Percentiles rank a stretch among this genome's conserved stretches.
Conservation (phyloP, 495 filamentous ascomycete species). For the Chlorociboria aeruginascens region DNA sequence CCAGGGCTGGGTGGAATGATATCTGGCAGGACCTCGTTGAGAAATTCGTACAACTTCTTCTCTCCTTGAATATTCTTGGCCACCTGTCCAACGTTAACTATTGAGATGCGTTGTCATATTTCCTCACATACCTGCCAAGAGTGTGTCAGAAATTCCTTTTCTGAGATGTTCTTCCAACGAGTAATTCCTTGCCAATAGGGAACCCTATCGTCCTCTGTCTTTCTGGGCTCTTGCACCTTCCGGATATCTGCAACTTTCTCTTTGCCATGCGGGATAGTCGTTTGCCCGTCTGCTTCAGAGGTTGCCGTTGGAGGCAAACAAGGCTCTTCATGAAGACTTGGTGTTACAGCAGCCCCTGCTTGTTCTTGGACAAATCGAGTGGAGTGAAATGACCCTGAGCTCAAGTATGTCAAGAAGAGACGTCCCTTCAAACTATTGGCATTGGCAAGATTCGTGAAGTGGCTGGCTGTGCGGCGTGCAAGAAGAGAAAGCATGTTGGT, state of each 20-base stretch:
- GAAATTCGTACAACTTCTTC: constrained; percentile 28
- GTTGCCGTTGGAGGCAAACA: no score
- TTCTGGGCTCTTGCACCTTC: no score
- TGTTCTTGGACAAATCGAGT: neutral
- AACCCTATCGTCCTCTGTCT: constrained; percentile 5
- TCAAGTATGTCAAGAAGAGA: no score
- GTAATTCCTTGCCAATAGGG: constrained; percentile 32
- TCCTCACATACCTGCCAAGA: constrained; percentile 32
- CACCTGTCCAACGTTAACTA: constrained; percentile 9
- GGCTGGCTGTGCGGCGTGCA: no score
- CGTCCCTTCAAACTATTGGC: no score
- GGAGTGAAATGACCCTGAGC: neutral
- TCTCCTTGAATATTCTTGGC: constrained; percentile 29
- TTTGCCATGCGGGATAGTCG: no score
- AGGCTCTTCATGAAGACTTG: neutral
- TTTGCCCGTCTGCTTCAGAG: no score
- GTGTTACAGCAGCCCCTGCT: neutral
- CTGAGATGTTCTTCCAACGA: constrained; percentile 29
- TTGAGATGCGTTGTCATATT: neutral
- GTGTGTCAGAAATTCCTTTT: constrained; percentile 32
- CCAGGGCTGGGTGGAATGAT: constrained; percentile 25
- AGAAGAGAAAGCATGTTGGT: no score
- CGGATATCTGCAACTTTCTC: no score
- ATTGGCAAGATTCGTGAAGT: no score
- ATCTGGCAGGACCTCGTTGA: constrained; percentile 32